Conservation (phyloP, 306 rosid species). For the Begonia fuchsioides region DNA sequence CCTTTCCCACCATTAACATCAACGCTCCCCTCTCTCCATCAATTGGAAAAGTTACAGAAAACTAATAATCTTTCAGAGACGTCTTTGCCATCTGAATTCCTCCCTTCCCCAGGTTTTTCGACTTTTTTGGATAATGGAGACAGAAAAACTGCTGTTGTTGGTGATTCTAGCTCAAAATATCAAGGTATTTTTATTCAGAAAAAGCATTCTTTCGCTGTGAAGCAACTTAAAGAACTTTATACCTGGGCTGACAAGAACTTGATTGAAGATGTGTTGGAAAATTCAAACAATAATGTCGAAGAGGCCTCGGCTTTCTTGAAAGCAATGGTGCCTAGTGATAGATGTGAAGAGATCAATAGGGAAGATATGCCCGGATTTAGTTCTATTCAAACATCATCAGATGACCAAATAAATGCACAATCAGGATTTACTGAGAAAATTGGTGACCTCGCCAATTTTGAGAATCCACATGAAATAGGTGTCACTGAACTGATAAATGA, state of each 20-base stretch:
- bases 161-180: conserved; percentile 11
- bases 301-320: conserved; percentile 42
- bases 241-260: conserved; percentile 60
- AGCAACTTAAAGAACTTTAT: conserved; percentile 35
- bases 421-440: conserved; percentile 10
- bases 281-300: conserved; percentile 28
- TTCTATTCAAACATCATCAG: conserved; percentile 10
- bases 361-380: conserved; percentile 7
- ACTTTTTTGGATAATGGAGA: conserved; percentile 16
- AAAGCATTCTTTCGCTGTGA: conserved; percentile 7
- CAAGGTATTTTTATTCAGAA: no score
- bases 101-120: conserved; percentile 19
- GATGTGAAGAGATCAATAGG: conserved; percentile 10
- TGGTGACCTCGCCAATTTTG: conserved; percentile 1
- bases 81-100: conserved; percentile 32
- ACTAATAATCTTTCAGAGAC: conserved; percentile 11
- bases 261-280: conserved; percentile 47
- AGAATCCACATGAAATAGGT: no score
- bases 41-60: conserved; percentile 12
- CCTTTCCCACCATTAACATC: conserved; percentile 46
- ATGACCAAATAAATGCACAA: conserved; percentile 14
- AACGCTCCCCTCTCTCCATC: conserved; percentile 9
- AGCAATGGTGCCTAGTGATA: conserved; percentile 24
- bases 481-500: no score
- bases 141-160: conserved; percentile 6